Conservation (phyloP, 768 basidiomycete species). For the Tulasnella sp. region DNA sequence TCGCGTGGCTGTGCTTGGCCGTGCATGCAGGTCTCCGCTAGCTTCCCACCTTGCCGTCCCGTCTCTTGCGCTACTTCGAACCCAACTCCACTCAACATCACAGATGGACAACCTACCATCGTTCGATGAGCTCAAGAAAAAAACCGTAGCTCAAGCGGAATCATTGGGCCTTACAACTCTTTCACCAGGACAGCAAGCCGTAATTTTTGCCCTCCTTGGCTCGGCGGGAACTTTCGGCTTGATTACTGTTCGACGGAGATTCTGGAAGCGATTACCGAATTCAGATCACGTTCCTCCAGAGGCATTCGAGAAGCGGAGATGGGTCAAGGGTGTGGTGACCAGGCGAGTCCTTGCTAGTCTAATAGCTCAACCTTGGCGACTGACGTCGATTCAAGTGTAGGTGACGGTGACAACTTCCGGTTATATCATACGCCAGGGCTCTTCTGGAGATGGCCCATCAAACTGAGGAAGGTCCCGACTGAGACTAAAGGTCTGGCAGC, state of each 20-base stretch:
- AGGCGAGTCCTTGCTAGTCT: conserved; percentile 50
- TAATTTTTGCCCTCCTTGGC: conserved; percentile 10
- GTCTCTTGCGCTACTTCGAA: neutral
- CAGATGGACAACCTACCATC: conserved; percentile 4
- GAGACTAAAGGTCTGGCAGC: conserved; percentile 55
- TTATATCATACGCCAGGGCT: conserved; percentile 83
- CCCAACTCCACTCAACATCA: neutral
- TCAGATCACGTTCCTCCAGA: conserved; percentile 59
- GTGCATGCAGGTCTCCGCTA: neutral
- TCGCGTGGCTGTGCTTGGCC: conserved; percentile 21
- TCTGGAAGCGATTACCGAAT: conserved; percentile 44
- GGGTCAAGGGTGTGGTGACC: conserved; percentile 82
- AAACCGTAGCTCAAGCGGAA: neutral
- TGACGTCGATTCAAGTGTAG: conserved; percentile 56
- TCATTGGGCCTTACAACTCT: neutral
- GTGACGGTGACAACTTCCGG: conserved; percentile 86
- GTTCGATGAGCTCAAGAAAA: neutral
- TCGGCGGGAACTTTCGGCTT: conserved; percentile 38
- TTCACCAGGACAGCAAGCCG: neutral
- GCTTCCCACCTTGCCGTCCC: neutral
- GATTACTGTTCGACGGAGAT: conserved; percentile 38
- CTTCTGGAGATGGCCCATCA: conserved; percentile 75
- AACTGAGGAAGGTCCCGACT: conserved; percentile 66
- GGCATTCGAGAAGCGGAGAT: conserved; percentile 58
- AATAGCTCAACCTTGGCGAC: conserved; percentile 26